Conservation (phyloP, 768 basidiomycete species). For the Lactifluus volemus region DNA sequence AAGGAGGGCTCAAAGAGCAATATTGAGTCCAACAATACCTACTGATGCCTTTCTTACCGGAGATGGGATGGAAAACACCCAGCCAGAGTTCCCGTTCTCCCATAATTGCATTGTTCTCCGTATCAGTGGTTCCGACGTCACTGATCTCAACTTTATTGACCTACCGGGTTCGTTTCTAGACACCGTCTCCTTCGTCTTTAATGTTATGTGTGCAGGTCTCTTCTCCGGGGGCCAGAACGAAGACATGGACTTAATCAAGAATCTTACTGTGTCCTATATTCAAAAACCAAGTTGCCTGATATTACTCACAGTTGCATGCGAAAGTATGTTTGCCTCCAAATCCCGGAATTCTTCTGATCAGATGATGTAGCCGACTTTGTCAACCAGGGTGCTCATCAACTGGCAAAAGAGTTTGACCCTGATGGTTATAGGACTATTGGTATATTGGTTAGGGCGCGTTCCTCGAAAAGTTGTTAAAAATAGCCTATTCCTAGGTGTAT, state of each 20-base stretch:
- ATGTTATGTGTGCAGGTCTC: slow-evolving; percentile 33
- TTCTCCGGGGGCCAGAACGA: slow-evolving; percentile 36
- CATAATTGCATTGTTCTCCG: slow-evolving; percentile 31
- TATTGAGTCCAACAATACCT: slow-evolving; percentile 44
- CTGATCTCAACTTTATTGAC: slow-evolving; percentile 35
- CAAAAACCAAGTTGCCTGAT: slow-evolving; percentile 52
- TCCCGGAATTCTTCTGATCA: neutral
- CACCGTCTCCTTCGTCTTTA: neutral
- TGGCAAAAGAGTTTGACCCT: slow-evolving; percentile 52
- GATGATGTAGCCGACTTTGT: slow-evolving; percentile 57
- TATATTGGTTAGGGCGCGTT: slow-evolving; percentile 23
- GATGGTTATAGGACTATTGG: slow-evolving; percentile 65
- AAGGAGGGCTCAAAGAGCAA: slow-evolving; percentile 54
- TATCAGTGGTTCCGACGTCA: slow-evolving; percentile 31
- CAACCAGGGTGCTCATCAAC: slow-evolving; percentile 65
- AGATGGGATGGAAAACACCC: slow-evolving; percentile 25
- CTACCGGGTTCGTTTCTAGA: slow-evolving; percentile 28
- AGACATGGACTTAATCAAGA: slow-evolving; percentile 56
- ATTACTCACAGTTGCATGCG: slow-evolving; percentile 54
- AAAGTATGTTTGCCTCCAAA: slow-evolving; percentile 37
- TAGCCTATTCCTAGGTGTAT: slow-evolving; percentile 2
- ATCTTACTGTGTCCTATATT: slow-evolving; percentile 52
- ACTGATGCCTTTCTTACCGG: slow-evolving; percentile 32
- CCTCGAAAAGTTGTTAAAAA: neutral
- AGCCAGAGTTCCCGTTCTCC: slow-evolving; percentile 28